Base-by-base conservation (phyloP, 495 filamentous ascomycete genomes). In the Penicillium argentinense region DNA sequence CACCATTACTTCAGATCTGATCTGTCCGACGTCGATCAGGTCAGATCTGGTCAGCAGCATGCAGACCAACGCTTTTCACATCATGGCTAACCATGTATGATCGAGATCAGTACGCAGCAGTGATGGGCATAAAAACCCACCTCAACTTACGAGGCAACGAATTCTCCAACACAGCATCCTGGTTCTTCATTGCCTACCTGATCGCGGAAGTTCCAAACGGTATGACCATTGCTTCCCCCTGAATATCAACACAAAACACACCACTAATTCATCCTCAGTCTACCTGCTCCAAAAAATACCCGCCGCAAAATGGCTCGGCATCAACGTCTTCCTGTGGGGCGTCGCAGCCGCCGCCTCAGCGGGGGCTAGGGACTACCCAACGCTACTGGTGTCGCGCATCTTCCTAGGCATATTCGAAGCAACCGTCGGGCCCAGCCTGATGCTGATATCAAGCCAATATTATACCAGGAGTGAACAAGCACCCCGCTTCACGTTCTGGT, bases 391-490 rank as follows among this genome's bases (percentile, higher is more conserved):
- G 2, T 47, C 57, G 9, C 72, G 85, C 4, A 76, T 84, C 51
- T 81, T 88, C 49, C 64, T 86, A 0, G 84, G 85, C 12, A 66
- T 85, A 28, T 86, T 87, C 45, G 85, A 86, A 66, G 80, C 83
- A 13, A 75, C 78, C 13, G 74, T 85, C 39, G 75, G 72, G 1
- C 84, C 84, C 5, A 78, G 69, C 1, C 59, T 86, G 48, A 77
- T 80, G 51, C 55, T 74, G 1, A 47, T 71, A 8, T 70, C 58
- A 33, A 71, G 66, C 47, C 68, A 63, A 50, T 88, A 79, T 74
- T 88, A 87, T 44, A 78, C 78, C 0, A 73, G 80, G 6, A 69
- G 72, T 9, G 85, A 88, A 58, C 81, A 85, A 62, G 78, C 82
- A 0, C 63, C 78, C 9, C 68, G 84, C 2, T 82, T 85, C 16